Evolutionary conservation across 257 asterid genomes (phyloP), one percentile per base, ranked within the genome.

Genomic region (Rehmannia glutinosa): DNA sequence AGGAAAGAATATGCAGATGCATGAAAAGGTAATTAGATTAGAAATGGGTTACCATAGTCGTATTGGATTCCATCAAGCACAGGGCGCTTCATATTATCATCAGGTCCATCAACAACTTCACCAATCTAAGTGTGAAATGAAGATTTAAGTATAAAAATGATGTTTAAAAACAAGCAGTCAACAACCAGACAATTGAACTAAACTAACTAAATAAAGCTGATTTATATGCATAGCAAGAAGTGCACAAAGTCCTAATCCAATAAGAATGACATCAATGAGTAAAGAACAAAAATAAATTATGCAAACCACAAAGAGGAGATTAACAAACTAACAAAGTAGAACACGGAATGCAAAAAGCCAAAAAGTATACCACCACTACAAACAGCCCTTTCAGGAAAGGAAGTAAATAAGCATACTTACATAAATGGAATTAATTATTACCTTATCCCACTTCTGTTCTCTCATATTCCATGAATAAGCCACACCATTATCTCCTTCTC

Each of bases 401-500:
- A 55, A 42, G 69, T 38, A 30, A 7, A 75, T 36, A 25, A 61
- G 42, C 62, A 58, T 19, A 45, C 6, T 56, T 66, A 54, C 12
- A 50, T 28, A 75, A 57, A 68, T 38, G 47, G 10, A 45, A 53
- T 15, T 27, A 19, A 38, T 17, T 9, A 62, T 68, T 77, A 94
- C 99, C 89, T 91, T 91, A 77, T 94, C 99, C 99, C 99, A 94
- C 76, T 78, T 86, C 55, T 75, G 81, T 64, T 94, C 99, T 75
- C 70, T 68, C 86, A 79, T 77, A 79, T 87, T 88, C 99, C 99
- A 94, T 51, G 96, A 77, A 80, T 94, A 91, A 53, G 99, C 99
- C 80, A 94, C 92, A 13, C 99, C 97, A 55, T 91, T 91, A 78
- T 94, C 99, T 68, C 99, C 99, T 83, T 91, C 99, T 30, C 97